Conservation (phyloP, 2,329 filamentous ascomycete genomes). For the Penicillium nordicum region DNA sequence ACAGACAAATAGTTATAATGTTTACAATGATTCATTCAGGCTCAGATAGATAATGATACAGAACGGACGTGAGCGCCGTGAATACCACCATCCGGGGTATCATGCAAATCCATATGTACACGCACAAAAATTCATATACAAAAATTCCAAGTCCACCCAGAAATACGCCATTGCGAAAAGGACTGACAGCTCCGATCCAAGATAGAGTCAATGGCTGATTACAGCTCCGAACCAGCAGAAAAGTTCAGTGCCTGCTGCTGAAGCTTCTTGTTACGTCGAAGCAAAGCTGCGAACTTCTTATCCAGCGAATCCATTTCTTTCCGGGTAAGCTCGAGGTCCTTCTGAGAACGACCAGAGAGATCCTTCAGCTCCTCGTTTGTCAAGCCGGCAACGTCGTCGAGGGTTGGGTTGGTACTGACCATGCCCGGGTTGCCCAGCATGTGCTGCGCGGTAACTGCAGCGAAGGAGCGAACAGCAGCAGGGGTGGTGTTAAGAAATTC, state of each 20-base stretch:
- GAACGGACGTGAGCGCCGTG: neutral
- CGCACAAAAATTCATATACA: neutral
- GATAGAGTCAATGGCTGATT: neutral
- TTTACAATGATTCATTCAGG: neutral
- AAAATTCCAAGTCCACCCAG: neutral
- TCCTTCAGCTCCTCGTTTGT: conserved; percentile 40
- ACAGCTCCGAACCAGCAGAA: conserved; percentile 14
- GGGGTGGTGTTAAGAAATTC: conserved; percentile 37
- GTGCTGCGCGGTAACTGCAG: conserved; percentile 37
- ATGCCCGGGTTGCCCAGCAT: conserved; percentile 34
- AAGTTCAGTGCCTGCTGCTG: conserved; percentile 40
- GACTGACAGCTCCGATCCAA: neutral
- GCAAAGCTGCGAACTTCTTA: conserved; percentile 41
- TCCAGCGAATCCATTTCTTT: conserved; percentile 58
- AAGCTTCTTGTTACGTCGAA: conserved; percentile 44
- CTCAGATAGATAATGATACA: neutral
- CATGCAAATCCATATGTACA: neutral
- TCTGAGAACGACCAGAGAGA: conserved; percentile 43
- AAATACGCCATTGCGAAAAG: neutral
- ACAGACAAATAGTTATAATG: neutral
- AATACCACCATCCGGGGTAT: neutral
- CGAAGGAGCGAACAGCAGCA: conserved; percentile 35
- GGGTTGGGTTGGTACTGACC: conserved; percentile 31
- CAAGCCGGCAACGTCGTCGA: conserved; percentile 44
- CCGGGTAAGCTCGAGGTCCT: conserved; percentile 70